These are phyloP conservation scores for Paspalum vaginatum DNA, from an alignment of 176 grass and related monocot species.

Conservation along the genomic window DNA sequence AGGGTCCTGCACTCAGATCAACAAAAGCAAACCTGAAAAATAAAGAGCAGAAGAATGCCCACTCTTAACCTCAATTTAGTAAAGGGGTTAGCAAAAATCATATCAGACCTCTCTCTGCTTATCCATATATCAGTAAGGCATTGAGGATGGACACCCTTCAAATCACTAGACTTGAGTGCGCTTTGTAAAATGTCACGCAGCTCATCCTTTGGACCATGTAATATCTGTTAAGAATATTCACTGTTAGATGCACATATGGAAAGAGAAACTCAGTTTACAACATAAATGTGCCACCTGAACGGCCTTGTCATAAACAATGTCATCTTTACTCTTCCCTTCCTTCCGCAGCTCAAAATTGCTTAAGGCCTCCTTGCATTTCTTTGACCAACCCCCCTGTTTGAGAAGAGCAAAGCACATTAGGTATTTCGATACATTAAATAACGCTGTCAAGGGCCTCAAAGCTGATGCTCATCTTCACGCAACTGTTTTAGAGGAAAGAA, in stretches of 20 bases:
- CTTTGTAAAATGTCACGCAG: constrained; percentile 64
- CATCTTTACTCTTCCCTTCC: constrained; percentile 77
- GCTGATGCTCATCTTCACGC: neutral
- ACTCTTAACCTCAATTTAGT: constrained; percentile 23
- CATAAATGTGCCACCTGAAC: constrained; percentile 54
- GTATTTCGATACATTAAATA: neutral
- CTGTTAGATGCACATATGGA: constrained; percentile 19
- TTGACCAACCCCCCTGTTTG: constrained; percentile 74
- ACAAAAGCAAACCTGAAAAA: constrained; percentile 94
- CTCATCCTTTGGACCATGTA: constrained; percentile 82
- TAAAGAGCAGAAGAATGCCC: constrained; percentile 38
- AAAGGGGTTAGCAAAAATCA: constrained; percentile 17
- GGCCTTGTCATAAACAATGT: constrained; percentile 84
- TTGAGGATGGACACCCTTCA: constrained; percentile 81
- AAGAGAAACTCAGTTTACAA: constrained; percentile 29
- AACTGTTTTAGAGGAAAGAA: constrained; percentile 7
- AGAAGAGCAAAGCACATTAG: constrained; percentile 38
- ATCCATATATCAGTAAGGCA: constrained; percentile 99
- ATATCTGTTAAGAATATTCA: constrained; percentile 61
- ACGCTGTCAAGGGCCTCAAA: neutral
- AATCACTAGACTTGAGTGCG: constrained; percentile 66
- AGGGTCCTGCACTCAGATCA: constrained; percentile 95
- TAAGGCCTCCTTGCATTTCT: constrained; percentile 79
- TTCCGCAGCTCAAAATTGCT: constrained; percentile 60
- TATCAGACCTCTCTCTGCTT: constrained; percentile 65